phyloP scores from a whole-genome alignment of 768 basidiomycete species.

The Mrakia frigida region DNA sequence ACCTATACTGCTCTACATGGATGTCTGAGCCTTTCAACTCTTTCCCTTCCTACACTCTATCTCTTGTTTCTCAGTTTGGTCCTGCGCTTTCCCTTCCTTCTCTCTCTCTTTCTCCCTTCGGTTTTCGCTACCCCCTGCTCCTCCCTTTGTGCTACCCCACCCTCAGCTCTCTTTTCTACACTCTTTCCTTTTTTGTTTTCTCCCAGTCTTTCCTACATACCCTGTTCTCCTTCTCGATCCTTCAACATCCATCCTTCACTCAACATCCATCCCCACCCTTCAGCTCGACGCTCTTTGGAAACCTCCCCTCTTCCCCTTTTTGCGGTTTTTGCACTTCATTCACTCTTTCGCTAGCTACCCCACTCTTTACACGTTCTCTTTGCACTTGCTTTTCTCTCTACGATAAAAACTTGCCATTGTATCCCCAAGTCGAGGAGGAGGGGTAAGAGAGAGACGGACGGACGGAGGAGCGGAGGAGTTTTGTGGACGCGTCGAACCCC shows the following conservation, averaged over 20 bases:
- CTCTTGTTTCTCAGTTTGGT: neutral
- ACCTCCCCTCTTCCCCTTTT: neutral
- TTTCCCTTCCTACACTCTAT: neutral
- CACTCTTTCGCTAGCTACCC: neutral
- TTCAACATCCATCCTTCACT: neutral
- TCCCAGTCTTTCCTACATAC: neutral
- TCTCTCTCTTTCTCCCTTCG: neutral
- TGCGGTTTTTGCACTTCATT: neutral
- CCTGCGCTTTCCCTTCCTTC: neutral
- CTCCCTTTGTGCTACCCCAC: neutral
- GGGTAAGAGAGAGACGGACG: no score
- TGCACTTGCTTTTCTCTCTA: neutral
- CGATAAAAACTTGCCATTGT: no score
- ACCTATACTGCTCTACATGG: constrained; percentile 89
- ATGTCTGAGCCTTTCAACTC: constrained; percentile 34
- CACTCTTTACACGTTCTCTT: neutral
- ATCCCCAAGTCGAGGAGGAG: no score
- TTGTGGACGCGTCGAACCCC: no score
- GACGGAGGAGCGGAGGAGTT: neutral
- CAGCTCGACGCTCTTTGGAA: neutral
- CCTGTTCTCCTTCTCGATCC: neutral
- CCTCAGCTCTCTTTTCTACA: neutral
- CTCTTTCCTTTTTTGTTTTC: no score
- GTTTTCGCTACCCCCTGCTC: neutral
- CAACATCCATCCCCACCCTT: neutral